phyloP scores from a whole-genome alignment of 306 rosid genomes.

The Prunus mongolica region DNA sequence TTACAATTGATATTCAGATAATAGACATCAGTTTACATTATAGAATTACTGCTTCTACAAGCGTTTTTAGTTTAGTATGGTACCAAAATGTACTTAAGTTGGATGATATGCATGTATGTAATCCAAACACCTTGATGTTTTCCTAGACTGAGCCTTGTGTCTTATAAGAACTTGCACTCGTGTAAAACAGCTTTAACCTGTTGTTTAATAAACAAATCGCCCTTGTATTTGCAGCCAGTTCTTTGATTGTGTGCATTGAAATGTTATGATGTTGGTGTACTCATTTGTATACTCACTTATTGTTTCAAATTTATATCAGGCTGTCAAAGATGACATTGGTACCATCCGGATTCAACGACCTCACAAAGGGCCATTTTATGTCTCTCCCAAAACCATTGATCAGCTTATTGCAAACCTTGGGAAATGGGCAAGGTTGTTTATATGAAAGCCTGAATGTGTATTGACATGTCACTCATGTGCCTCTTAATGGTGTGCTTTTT shows the following conservation, averaged over 20 bases:
- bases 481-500: background rate
- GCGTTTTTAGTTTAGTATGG: background rate
- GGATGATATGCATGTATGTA: background rate
- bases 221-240: background rate
- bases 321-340: constrained; percentile 92
- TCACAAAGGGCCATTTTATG: constrained; percentile 92
- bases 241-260: background rate
- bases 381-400: constrained; percentile 82
- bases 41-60: background rate
- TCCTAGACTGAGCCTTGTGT: background rate
- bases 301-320: constrained; percentile 45
- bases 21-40: background rate
- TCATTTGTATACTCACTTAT: background rate
- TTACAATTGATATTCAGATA: background rate
- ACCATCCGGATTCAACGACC: constrained; percentile 82
- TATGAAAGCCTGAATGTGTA: constrained; percentile 11
- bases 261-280: background rate
- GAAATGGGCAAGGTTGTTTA: constrained; percentile 89
- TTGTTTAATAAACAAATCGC: background rate
- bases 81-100: background rate
- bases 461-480: background rate
- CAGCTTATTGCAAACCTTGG: constrained; percentile 92
- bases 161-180: background rate
- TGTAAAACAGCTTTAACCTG: background rate
- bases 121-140: background rate